Percentiles rank a stretch among this genome's conserved stretches.
These are phyloP conservation scores for Metschnikowia borealis DNA, from an alignment of 805 yeast species.

Conservation along the genomic window DNA sequence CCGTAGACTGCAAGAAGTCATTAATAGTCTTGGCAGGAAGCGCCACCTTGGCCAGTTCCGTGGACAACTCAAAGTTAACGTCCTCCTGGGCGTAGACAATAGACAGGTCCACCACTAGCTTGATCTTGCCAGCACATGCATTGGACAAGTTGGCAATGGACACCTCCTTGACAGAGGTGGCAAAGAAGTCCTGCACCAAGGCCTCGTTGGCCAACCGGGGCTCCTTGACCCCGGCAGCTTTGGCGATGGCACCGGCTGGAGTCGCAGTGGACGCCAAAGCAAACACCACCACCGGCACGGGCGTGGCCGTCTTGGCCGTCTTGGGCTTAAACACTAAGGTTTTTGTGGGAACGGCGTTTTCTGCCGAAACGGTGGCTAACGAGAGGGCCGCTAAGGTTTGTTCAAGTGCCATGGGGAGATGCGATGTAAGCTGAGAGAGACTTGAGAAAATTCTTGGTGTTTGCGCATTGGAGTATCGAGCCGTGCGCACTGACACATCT, in stretches of 20 bases:
- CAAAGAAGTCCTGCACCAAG: slow-evolving; percentile 61
- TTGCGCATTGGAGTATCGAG: too few relatives aligned
- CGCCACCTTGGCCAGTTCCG: slow-evolving; percentile 49
- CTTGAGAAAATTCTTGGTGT: too few relatives aligned
- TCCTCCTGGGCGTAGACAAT: slow-evolving; percentile 41
- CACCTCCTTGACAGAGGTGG: slow-evolving; percentile 55
- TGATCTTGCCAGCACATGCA: slow-evolving; percentile 51
- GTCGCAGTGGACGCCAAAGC: slow-evolving; percentile 71
- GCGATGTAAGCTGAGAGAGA: not conserved
- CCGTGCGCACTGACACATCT: too few relatives aligned
- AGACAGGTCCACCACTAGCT: slow-evolving; percentile 53
- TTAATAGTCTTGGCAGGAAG: slow-evolving; percentile 45
- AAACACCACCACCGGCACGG: slow-evolving; percentile 76
- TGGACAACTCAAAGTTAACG: slow-evolving; percentile 42
- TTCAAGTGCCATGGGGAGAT: slow-evolving; percentile 55
- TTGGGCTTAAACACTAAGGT: slow-evolving; percentile 87
- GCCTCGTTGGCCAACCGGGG: slow-evolving; percentile 87
- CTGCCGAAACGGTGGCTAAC: slow-evolving; percentile 50
- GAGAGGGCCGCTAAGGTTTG: slow-evolving; percentile 65
- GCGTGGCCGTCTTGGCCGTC: slow-evolving; percentile 74
- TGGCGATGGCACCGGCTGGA: slow-evolving; percentile 62
- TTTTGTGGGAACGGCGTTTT: slow-evolving; percentile 55
- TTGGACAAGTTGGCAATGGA: slow-evolving; percentile 49
- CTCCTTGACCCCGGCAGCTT: slow-evolving; percentile 68
- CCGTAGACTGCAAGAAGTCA: slow-evolving; percentile 46